Conservation (phyloP, 75 land plant species). For the Gnetum montanum region DNA sequence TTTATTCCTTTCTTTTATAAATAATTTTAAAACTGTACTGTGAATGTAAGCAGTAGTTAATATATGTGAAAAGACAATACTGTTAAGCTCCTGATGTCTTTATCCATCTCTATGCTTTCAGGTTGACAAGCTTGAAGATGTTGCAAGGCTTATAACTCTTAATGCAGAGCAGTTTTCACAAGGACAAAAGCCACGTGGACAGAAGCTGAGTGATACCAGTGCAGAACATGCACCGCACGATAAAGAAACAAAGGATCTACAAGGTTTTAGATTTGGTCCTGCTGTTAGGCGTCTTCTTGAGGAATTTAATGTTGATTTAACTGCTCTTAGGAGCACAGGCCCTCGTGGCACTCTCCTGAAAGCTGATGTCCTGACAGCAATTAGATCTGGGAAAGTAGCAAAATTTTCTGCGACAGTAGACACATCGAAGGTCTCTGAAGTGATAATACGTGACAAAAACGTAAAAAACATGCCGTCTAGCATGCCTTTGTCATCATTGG, state of each 20-base stretch:
- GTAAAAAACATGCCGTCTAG: slow-evolving; percentile 8
- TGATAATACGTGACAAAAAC: neutral
- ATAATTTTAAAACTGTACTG: no score
- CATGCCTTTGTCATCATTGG: slow-evolving; percentile 12
- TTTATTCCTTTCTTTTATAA: no score
- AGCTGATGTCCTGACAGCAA: slow-evolving; percentile 88
- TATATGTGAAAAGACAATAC: neutral
- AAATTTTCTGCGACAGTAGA: slow-evolving; percentile 15
- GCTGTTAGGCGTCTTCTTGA: slow-evolving; percentile 78
- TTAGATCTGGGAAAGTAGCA: slow-evolving; percentile 48
- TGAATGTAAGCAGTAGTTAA: neutral
- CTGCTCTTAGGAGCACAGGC: slow-evolving; percentile 73
- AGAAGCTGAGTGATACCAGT: neutral
- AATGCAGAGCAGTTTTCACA: slow-evolving; percentile 17
- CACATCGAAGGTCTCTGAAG: slow-evolving; percentile 6
- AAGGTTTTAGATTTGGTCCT: slow-evolving; percentile 61
- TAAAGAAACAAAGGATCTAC: neutral
- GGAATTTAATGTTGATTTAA: slow-evolving; percentile 69
- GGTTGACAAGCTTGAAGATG: slow-evolving; percentile 68
- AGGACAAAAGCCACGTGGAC: neutral
- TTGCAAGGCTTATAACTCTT: slow-evolving; percentile 29
- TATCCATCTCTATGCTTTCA: neutral
- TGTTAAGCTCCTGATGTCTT: neutral
- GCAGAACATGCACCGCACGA: slow-evolving; percentile 2
- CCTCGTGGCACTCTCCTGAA: slow-evolving; percentile 85